These are phyloP conservation scores for Glonium stellatum DNA, from an alignment of 495 filamentous ascomycete species.

Conservation along the genomic window DNA sequence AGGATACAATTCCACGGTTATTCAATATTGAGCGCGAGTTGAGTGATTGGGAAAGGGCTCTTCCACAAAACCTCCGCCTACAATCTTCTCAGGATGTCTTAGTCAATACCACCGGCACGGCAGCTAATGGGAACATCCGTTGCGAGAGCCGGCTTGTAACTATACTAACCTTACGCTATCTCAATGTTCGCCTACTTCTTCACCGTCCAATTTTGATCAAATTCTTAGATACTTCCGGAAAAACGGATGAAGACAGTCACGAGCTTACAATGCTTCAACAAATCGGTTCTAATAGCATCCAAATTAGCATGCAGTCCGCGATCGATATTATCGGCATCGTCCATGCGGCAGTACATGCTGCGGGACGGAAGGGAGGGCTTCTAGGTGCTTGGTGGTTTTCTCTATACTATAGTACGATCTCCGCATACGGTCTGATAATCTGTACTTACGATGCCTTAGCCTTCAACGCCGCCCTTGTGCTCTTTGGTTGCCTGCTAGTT, in stretches of 20 bases:
- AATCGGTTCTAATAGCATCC: conserved; percentile 38
- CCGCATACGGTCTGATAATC: neutral
- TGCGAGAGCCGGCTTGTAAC: conserved; percentile 24
- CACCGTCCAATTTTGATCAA: conserved; percentile 40
- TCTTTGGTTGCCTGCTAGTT: conserved; percentile 35
- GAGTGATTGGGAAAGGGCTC: neutral
- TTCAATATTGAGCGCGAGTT: neutral
- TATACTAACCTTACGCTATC: conserved; percentile 37
- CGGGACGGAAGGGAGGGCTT: conserved; percentile 28
- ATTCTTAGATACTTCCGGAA: conserved; percentile 32
- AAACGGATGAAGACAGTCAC: conserved; percentile 30
- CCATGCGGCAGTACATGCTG: conserved; percentile 27
- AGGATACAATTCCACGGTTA: neutral
- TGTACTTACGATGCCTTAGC: conserved; percentile 20
- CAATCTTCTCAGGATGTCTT: neutral
- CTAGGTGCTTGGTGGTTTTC: conserved; percentile 43
- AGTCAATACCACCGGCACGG: neutral
- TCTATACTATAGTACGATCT: conserved; percentile 37
- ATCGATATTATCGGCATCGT: conserved; percentile 39
- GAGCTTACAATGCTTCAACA: conserved; percentile 28
- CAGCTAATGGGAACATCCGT: no score
- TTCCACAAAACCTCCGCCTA: neutral
- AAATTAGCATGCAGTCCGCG: conserved; percentile 36
- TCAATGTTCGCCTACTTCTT: conserved; percentile 36
- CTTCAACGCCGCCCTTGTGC: conserved; percentile 40